phyloP scores from a whole-genome alignment of 1,284 basidiomycete genomes.

The Microbotryomycetes sp. region DNA sequence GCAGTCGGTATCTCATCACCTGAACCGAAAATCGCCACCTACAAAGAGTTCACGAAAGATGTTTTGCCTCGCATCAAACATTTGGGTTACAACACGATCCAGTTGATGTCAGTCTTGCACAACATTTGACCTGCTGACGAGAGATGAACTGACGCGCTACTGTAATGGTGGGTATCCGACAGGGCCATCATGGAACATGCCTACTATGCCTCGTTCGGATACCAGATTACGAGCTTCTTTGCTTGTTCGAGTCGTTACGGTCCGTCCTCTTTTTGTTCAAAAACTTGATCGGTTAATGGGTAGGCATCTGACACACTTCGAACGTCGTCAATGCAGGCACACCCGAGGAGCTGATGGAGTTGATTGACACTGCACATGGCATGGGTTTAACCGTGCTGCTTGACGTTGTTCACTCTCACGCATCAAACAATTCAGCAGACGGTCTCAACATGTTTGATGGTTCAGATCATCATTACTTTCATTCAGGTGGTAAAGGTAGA shows the following conservation, averaged over 20 bases:
- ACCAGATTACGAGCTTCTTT: constrained; percentile 96
- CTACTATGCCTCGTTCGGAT: constrained; percentile 98
- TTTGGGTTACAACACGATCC: constrained; percentile 93
- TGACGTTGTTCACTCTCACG: constrained; percentile 96
- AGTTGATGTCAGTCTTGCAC: constrained; percentile 74
- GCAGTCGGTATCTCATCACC: constrained; percentile 86
- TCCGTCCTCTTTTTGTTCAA: constrained; percentile 11
- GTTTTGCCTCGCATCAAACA: constrained; percentile 80
- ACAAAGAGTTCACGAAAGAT: constrained; percentile 87
- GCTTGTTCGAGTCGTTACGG: constrained; percentile 90
- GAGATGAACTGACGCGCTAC: background rate
- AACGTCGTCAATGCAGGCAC: constrained; percentile 46
- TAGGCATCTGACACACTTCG: background rate
- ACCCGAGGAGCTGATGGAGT: constrained; percentile 90
- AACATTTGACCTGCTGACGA: background rate
- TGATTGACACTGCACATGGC: constrained; percentile 89
- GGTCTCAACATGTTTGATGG: constrained; percentile 95
- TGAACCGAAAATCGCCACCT: constrained; percentile 81
- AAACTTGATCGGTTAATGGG: no score
- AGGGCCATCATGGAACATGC: constrained; percentile 85
- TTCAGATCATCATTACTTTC: constrained; percentile 94
- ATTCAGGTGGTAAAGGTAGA: constrained; percentile 78
- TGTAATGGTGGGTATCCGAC: no score
- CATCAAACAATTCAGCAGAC: constrained; percentile 94
- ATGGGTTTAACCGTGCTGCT: constrained; percentile 89